Evolutionary conservation across 192 early-diverging fungal species (phyloP), one percentile per base, ranked within the genome.

Genomic region (Geranomyces michiganensis): DNA sequence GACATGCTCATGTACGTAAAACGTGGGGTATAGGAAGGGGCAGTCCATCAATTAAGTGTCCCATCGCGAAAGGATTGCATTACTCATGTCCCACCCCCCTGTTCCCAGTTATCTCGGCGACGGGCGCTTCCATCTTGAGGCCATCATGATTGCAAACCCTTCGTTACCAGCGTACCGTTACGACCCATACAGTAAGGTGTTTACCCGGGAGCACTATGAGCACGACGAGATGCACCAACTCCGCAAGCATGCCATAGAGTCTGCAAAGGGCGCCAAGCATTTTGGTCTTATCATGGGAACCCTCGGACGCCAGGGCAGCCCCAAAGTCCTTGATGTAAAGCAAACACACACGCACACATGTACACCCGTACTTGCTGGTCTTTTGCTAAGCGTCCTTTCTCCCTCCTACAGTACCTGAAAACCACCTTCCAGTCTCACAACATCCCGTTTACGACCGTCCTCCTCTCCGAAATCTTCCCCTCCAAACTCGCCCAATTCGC

Each of bases 111-210:
- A 83, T 67, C 73, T 89, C 15, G 97, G 95, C 32, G 97, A 99
- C 70, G 97, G 97, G 1, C 83, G 96, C 45, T 99, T 99, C 78
- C 97, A 99, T 82, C 82, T 99, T 30, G 97, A 99, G 78, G 92
- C 96, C 22, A 96, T 98, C 66, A 97, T 99, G 97, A 97, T 99
- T 56, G 91, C 93, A 64, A 99, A 99, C 72, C 96, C 96, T 0
- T 78, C 84, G 0, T 71, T 99, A 55, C 89, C 92, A 22, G 92
- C 94, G 14, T 98, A 91, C 78, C 89, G 93, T 64, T 90, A 99
- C 79, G 95, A 99, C 75, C 97, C 97, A 8, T 99, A 96, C 68
- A 83, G 85, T 43, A 95, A 96, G 68, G 87, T 85, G 65, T 93
- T 98, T 65, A 97, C 97, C 8, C 82, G 92, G 8, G 97, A 99